Base-by-base conservation (phyloP, 345 rosid species). In the Melastoma malabathricum region DNA sequence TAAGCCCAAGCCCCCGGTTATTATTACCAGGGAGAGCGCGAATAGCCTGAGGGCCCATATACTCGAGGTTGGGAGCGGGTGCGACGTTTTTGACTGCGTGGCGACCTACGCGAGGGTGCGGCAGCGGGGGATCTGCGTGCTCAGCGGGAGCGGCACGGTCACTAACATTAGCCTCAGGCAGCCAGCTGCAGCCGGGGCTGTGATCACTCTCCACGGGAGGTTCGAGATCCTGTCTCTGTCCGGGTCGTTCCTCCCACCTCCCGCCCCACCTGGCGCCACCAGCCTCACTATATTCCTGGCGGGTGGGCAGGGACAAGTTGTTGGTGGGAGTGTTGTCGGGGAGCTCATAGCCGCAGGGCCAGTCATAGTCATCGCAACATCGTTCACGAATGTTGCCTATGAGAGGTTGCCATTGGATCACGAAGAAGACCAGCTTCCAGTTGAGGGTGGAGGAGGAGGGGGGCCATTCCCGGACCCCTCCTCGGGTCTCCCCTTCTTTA, bases 41-140 rank as follows among this genome's bases (percentile, higher is more conserved):
- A 86, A 90, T 72, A 86, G 94, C 9, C 89, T 90, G 13, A 81
- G 96, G 45, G 98, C 96, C 17, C 98, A 90, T 85, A 86, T 90
- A 75, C 79, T 90, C 13, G 98, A 90, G 63, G 83, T 90, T 2
- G 92, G 83, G 51, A 83, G 60, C 68, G 92, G 98, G 14, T 86
- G 83, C 59, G 98, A 90, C 56, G 89, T 86, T 43, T 86, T 90
- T 53, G 96, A 84, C 47, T 79, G 92, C 31, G 70, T 90, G n/a
- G 80, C 92, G 0, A 86, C 71, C 75, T 90, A 90, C 59, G 96
- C 98, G 0, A 69, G 96, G 45, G 67, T 94, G 56, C 65, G 98
- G 59, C 96, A 90, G 62, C 78, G 98, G 0, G 98, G 98, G 60
- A 75, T 90, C 58, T 90, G 98, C 50, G 68, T 90, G 54, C 76